Evolutionary conservation across 1,284 basidiomycete species (phyloP).

Genomic region (Melampsora americana): DNA sequence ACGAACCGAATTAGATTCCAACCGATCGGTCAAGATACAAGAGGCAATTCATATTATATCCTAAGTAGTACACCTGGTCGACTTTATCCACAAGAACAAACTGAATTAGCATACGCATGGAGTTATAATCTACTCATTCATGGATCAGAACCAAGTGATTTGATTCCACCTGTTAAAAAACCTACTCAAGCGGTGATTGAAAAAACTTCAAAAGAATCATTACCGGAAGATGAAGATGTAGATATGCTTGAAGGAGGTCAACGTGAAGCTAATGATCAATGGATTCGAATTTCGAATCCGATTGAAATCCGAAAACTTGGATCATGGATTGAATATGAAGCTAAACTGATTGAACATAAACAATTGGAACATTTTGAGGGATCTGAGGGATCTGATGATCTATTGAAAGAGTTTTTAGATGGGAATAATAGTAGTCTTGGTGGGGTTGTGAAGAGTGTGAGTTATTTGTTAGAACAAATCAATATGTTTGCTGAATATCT

Average conservation of each 20-base stretch:
- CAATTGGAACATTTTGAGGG: background rate
- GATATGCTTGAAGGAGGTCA: slow-evolving; percentile 30
- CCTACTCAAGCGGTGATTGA: slow-evolving; percentile 4
- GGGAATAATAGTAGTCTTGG: background rate
- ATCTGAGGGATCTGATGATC: background rate
- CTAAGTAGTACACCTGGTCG: slow-evolving; percentile 35
- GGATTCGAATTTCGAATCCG: slow-evolving; percentile 38
- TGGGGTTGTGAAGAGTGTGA: slow-evolving; percentile 4
- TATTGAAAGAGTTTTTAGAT: background rate
- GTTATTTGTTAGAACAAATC: slow-evolving; percentile 22
- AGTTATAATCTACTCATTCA: slow-evolving; percentile 43
- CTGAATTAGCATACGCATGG: slow-evolving; percentile 40
- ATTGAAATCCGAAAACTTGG: slow-evolving; percentile 36
- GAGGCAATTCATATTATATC: slow-evolving; percentile 36
- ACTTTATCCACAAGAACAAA: slow-evolving; percentile 28
- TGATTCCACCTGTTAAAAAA: slow-evolving; percentile 11
- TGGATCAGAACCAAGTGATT: slow-evolving; percentile 32
- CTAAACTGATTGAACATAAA: slow-evolving; percentile 32
- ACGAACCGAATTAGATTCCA: slow-evolving; percentile 38
- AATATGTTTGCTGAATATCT: slow-evolving; percentile 35
- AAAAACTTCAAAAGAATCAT: background rate
- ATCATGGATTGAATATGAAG: slow-evolving; percentile 44
- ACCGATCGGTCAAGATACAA: slow-evolving; percentile 39
- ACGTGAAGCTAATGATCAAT: slow-evolving; percentile 30
- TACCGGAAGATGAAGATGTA: slow-evolving; percentile 12